Conservation (phyloP, 1,284 basidiomycete species). For the Taiwanofungus camphoratus region DNA sequence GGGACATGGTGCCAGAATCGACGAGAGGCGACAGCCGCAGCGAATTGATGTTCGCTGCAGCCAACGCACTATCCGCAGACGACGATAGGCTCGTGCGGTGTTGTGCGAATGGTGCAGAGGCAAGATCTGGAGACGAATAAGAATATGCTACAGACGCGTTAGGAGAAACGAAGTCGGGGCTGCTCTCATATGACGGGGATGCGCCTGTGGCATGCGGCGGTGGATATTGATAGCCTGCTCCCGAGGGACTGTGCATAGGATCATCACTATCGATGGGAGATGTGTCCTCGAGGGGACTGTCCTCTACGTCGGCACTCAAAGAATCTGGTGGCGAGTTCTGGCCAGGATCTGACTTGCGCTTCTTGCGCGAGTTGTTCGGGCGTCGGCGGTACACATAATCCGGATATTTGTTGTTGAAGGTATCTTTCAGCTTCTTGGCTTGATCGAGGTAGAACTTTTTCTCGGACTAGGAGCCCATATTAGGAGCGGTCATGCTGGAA, state of each 20-base stretch:
- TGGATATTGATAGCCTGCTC: constrained; percentile 19
- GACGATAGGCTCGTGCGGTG: not conserved
- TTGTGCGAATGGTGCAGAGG: not conserved
- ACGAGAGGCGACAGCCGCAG: constrained; percentile 18
- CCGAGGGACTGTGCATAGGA: constrained; percentile 15
- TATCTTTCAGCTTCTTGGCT: constrained; percentile 76
- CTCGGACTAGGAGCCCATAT: constrained; percentile 43
- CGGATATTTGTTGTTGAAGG: constrained; percentile 78
- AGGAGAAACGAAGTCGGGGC: constrained; percentile 6
- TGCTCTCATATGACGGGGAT: constrained; percentile 15
- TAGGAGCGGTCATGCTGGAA: constrained; percentile 1
- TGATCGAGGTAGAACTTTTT: constrained; percentile 83
- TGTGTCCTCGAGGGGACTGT: constrained; percentile 28
- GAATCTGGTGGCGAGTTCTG: constrained; percentile 27
- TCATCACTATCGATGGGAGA: constrained; percentile 26
- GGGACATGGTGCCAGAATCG: constrained; percentile 12
- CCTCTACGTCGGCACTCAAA: constrained; percentile 33
- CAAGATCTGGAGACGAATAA: not conserved
- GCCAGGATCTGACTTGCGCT: constrained; percentile 47
- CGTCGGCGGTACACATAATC: constrained; percentile 81
- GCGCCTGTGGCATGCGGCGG: constrained; percentile 14
- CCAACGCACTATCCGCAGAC: not conserved
- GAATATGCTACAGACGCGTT: not conserved
- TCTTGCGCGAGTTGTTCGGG: constrained; percentile 76
- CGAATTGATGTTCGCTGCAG: constrained; percentile 11